Conservation (phyloP, 2,329 filamentous ascomycete genomes). For the Didymella pomorum region DNA sequence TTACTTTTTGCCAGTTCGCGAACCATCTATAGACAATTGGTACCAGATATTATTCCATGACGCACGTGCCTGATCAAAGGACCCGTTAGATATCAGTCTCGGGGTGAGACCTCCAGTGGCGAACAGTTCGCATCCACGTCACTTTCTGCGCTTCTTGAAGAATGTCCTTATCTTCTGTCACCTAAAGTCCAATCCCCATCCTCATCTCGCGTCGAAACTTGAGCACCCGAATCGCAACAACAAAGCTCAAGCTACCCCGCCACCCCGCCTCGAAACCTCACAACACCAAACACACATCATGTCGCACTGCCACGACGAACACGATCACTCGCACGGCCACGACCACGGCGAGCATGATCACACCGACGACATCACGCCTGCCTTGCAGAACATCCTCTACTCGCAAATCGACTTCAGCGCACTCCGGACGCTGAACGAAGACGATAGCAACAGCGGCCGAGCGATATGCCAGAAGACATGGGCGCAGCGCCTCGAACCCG, state of each 20-base stretch:
- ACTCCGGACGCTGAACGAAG: constrained; percentile 86
- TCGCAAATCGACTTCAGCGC: constrained; percentile 89
- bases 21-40: background rate
- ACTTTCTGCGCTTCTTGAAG: no score
- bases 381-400: constrained; percentile 89
- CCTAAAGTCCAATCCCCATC: constrained; percentile 4
- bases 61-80: background rate
- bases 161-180: background rate
- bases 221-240: background rate
- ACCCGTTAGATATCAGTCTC: background rate
- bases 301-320: constrained; percentile 51
- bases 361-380: constrained; percentile 89
- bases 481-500: constrained; percentile 74
- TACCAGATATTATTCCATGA: background rate
- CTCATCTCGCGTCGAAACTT: background rate
- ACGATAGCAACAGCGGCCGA: constrained; percentile 70
- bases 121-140: background rate
- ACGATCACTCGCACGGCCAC: constrained; percentile 54
- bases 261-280: no score
- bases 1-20: background rate
- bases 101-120: constrained; percentile 1
- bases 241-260: constrained; percentile 1
- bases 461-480: constrained; percentile 89
- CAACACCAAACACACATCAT: constrained; percentile 24
- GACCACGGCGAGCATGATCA: constrained; percentile 77